Evolutionary conservation across 1,139 yeast genomes (phyloP), one percentile per base, ranked within the genome.

Genomic region (Taphrina populina): DNA sequence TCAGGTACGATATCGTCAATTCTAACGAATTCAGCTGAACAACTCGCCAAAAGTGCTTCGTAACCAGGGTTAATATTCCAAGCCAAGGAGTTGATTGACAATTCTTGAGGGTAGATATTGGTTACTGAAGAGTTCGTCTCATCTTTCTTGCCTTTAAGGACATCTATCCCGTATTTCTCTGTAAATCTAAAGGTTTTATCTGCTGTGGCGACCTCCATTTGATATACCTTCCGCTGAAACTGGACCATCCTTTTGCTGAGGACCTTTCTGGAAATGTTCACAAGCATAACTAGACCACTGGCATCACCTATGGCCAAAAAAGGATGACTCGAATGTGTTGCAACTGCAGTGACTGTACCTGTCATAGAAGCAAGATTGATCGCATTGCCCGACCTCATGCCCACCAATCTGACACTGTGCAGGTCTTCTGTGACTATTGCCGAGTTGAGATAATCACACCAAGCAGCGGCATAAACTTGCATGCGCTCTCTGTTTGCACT

Each of bases 391-490:
- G 44, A 13, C 7, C 37, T 27, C 34, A 41, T 35, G 27, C 41
- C 39, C 7, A 39, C 43, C 24, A 32, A 26, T 21, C 51, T 44
- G 32, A 52, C 40, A n/a, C 51, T 40, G 13, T 24, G 33, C 7
- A 40, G 33, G 19, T 52, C 49, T n/a, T 52, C 56, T 17, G 23
- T 52, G 24, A 41, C 37, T 24, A 52, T 34, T 20, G 49, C 43
- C 17, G 51, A 21, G 27, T 44, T 43, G 26, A 52, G 40, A 29
- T 35, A 34, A 34, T 52, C 56, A 21, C 56, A 27, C 56, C 56
- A 52, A 5, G 47, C 43, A 41, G 35, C 20, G 7, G 49, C 43
- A 52, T 35, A 52, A n/a, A 33, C 35, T 11, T 27, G 33, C 47
- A 44, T 46, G n/a, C 56, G 39, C 33, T 52, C 51, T 32, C 56